Base-by-base conservation (phyloP, 805 yeast genomes). In the Candida vaughaniae region DNA sequence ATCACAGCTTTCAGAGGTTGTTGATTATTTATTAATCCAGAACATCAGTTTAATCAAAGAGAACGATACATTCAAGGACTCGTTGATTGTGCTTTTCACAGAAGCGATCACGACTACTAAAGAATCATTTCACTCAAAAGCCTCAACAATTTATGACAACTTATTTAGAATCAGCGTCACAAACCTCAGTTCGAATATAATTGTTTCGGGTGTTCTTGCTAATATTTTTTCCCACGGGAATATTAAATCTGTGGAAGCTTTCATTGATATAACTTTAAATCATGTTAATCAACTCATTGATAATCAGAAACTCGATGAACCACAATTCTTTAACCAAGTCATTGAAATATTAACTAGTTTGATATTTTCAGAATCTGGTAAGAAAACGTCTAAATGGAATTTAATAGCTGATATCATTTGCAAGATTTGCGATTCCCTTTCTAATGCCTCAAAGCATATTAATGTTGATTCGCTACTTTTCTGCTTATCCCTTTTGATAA, bases 101-200 rank as follows among this genome's bases (percentile, higher is more conserved):
- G 95, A 87, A 52, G 66, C 96, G 0, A 66, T 90, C 56, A 81
- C 76, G 45, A 80, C 87, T 30, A 79, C 95, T 0, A 74, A 75
- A 10, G 83, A 77, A 4, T 71, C 84, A 0, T 67, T 90, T 42
- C 95, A 91, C 56, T 84, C 96, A 1, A 86, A 79, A 53, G 66
- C 89, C 0, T 55, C 67, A 1, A 36, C 60, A 0, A 77, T 87
- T 5, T 53, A 85, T 29, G 59, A 66, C 2, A 58, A 60, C 5
- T 47, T 80, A 10, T 36, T 78, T 1, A 61, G 64, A n/a, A 60
- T 62, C 19, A 33, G 36, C 22, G 29, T 33, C 19, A 17, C 18
- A 16, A 25, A 29, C 15, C 25, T 38, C 12, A 22, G 26, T 10
- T 27, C 35, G 5, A 34, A 33, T 16, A 59, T 80, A 0, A 64